A percentile compares a stretch with the other conserved stretches of the same genome.
Evolutionary conservation across 2,329 filamentous ascomycete genomes (phyloP).

Genomic region (Sarocladiaceae sp.): DNA sequence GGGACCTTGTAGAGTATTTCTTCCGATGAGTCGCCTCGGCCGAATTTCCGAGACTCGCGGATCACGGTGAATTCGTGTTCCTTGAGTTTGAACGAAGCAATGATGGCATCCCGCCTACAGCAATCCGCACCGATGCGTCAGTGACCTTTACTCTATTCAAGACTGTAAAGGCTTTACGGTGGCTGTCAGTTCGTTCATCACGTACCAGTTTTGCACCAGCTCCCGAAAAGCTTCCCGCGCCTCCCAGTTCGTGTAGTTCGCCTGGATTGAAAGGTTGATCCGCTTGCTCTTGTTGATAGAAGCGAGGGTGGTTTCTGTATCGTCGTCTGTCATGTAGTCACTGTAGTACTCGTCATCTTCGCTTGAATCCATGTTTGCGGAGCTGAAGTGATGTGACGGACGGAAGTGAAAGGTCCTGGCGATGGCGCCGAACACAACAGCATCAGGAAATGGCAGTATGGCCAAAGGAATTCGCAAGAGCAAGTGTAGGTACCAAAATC

Average conservation of each 20-base stretch:
- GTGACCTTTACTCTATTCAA: too few species aligned
- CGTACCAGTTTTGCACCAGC: constrained; percentile 28
- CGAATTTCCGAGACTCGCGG: constrained; percentile 13
- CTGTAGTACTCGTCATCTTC: too few species aligned
- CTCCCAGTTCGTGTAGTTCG: constrained; percentile 13
- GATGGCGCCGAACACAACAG: too few species aligned
- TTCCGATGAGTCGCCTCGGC: background rate
- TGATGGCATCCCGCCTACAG: constrained; percentile 24
- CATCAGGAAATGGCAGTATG: too few species aligned
- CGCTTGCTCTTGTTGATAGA: background rate
- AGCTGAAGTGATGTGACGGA: too few species aligned
- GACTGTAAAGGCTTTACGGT: too few species aligned
- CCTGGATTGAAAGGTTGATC: background rate
- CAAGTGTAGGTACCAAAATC: too few species aligned
- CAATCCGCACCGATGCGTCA: background rate
- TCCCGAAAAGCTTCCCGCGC: constrained; percentile 26
- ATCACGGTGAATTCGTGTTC: constrained; percentile 19
- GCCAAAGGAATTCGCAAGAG: too few species aligned
- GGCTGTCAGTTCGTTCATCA: too few species aligned
- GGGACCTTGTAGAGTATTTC: constrained; percentile 24
- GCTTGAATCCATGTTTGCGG: too few species aligned
- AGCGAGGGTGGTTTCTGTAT: background rate
- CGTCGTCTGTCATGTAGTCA: too few species aligned
- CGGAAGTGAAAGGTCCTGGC: too few species aligned
- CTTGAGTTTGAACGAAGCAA: constrained; percentile 18